Evolutionary conservation across 352 stramenopile species (phyloP), one percentile per base, ranked within the genome.

Genomic region (Thraustotheca clavata): DNA sequence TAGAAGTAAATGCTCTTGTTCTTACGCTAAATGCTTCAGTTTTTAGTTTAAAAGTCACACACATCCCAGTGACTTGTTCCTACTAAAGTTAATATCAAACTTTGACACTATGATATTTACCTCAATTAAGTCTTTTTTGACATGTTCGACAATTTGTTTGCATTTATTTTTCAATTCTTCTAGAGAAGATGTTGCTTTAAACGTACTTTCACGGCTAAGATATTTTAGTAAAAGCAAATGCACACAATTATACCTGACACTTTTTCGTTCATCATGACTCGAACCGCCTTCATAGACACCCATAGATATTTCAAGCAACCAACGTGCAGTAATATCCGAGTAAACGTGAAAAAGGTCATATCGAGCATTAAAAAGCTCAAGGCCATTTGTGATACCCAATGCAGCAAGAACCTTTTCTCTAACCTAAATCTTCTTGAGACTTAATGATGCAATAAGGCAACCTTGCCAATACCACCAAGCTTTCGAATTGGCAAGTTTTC

Each of bases 381-480:
- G 67, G 4, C 93, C 86, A 3, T 83, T 98, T n/a, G 80, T 71
- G 22, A 98, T 83, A 24, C 76, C 74, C 34, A 97, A 83, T 7
- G 76, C 78, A 3, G 67, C 73, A 6, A 99, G 73, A 35, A 87
- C 87, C 68, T 98, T 98, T 76, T 98, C 92, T 61, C 88, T 97
- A 1, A 98, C 95, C 32, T 57, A 4, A 2, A 18, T 8, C n/a
- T 26, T 8, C 29, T 39, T 40, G n/a, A 20, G 29, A 2, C 32
- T 20, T 22, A 65, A 2, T 60, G 40, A 0, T 60, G n/a, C 6
- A 4, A 32, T 7, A 4, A 3, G 55, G n/a, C 26, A 24, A 66
- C 62, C 71, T 97, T 93, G 27, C 96, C 96, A 71, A 99, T 96
- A 5, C 96, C 96, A 46, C 82, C 80, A 27, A 99, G 87, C 74